Evolutionary conservation across 139 green algal genomes (phyloP).

Genomic region (Raphidocelis subcapitata): DNA sequence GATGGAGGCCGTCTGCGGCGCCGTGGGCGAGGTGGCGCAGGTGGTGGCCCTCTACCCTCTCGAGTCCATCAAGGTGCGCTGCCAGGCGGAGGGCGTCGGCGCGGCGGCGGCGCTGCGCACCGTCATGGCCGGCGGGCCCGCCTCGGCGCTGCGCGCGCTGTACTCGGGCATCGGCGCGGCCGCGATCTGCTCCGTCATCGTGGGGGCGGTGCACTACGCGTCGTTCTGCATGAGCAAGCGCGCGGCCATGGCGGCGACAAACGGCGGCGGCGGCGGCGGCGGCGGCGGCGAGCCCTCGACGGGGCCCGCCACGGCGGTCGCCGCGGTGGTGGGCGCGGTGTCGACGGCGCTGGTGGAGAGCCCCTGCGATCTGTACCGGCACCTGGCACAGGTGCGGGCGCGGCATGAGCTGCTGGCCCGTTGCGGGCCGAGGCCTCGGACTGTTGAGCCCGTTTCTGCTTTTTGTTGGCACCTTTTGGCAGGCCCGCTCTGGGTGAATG

Average conservation of each 20-base stretch:
- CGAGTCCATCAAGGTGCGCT: slow-evolving; percentile 70
- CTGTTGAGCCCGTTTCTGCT: too few relatives aligned
- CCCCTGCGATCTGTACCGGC: slow-evolving; percentile 70
- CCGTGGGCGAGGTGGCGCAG: slow-evolving; percentile 57
- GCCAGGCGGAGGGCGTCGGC: slow-evolving; percentile 47
- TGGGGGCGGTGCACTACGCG: slow-evolving; percentile 62
- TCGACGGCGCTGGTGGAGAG: slow-evolving; percentile 56
- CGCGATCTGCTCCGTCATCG: slow-evolving; percentile 45
- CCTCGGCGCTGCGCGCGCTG: slow-evolving; percentile 22
- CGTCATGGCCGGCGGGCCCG: slow-evolving; percentile 19
- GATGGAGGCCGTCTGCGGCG: slow-evolving; percentile 58
- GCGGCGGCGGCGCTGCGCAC: slow-evolving; percentile 32
- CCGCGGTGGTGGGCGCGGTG: slow-evolving; percentile 34
- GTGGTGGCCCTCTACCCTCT: slow-evolving; percentile 65
- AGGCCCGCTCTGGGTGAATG: too few relatives aligned
- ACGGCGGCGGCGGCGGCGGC: slow-evolving; percentile 11
- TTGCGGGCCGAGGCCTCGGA: too few relatives aligned
- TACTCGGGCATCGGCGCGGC: slow-evolving; percentile 50
- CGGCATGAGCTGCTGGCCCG: too few relatives aligned
- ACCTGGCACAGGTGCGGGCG: slow-evolving; percentile 21
- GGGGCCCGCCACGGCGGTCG: slow-evolving; percentile 33
- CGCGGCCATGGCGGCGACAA: slow-evolving; percentile 21
- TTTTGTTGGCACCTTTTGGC: too few relatives aligned
- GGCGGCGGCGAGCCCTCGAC: background rate
- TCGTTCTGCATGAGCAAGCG: slow-evolving; percentile 36